Percentiles rank a stretch among this genome's conserved stretches.
phyloP scores from a whole-genome alignment of 805 yeast genomes.

The Starmerella stellata region DNA sequence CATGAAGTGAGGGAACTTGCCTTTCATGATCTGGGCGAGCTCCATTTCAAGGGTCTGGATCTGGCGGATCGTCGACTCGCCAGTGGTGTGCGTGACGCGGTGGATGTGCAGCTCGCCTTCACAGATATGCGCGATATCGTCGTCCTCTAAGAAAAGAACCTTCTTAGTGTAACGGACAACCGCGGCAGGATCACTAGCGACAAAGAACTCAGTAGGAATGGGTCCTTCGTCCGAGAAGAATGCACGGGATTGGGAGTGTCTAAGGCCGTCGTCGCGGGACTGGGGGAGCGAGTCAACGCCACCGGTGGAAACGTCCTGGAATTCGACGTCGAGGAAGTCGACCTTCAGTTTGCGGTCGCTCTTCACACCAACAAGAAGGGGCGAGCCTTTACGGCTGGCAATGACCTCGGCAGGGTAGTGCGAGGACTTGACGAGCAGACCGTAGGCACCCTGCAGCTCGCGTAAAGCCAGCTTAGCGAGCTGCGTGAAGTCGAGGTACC shows the following conservation, averaged over 20 bases:
- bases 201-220: constrained; percentile 85
- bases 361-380: constrained; percentile 85
- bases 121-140: constrained; percentile 93
- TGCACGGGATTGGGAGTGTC: constrained; percentile 91
- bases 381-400: constrained; percentile 97
- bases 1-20: constrained; percentile 91
- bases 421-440: constrained; percentile 74
- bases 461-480: constrained; percentile 79
- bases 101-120: constrained; percentile 98
- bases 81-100: constrained; percentile 71
- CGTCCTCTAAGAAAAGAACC: constrained; percentile 90
- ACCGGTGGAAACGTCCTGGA: constrained; percentile 30
- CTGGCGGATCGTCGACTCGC: constrained; percentile 79
- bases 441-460: constrained; percentile 95
- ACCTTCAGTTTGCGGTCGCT: constrained; percentile 89
- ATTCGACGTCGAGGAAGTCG: constrained; percentile 95
- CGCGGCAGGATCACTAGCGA: constrained; percentile 94
- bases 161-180: constrained; percentile 93
- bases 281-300: background rate
- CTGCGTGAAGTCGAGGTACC: constrained; percentile 60
- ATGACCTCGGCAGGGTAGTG: constrained; percentile 92
- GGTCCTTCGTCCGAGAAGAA: constrained; percentile 91
- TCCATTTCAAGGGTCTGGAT: constrained; percentile 95
- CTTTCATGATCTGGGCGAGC: constrained; percentile 95
- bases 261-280: constrained; percentile 27